Base-by-base conservation (phyloP, 345 rosid species). In the Aegle marmelos region DNA sequence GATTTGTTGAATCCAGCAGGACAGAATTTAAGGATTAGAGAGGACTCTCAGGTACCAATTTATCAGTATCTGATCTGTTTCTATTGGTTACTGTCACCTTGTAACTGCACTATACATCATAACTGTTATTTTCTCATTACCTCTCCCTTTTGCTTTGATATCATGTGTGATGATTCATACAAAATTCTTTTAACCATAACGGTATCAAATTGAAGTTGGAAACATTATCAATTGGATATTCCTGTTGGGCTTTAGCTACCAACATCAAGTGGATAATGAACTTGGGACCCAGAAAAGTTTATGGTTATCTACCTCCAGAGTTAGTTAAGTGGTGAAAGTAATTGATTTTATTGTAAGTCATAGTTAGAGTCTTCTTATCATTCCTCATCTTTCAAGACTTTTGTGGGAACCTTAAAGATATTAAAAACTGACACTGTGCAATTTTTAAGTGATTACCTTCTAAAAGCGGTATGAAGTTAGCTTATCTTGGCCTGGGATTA, bases 1-100 rank as follows among this genome's bases (percentile, higher is more conserved):
- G 99, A 97, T 88, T 86, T 97, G 80, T 82, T 97, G 79, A 94
- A 97, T 83, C 99, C 98, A 82, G 93, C 97, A 33, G 99, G 98
- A 78, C 98, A 97, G 78, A 94, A 92, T 85, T 89, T 97, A 81
- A 91, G 98, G 83, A 93, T 97, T 72, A 91, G 99, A 91, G 99
- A 97, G 88, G 99, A 97, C 72, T 85, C 93, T 80, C 99, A 97
- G 98, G 99, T 94, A 75, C 74, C 78, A 64, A 65, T 68, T 54
- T 67, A 21, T 56, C 64, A 62, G 58, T 70, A 48, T 81, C 62
- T 72, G 36, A 67, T 76, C 68, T 70, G 73, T 50, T 74, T 41
- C 37, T 34, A 34, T 54, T 48, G 65, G 33, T 9, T 53, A 64
- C 75, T 76, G 56, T 79, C 66, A 45, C 48, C 21, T 76, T 41